These are phyloP conservation scores for Kitagawia praeruptora DNA, from an alignment of 129 eudicot species.

Conservation along the genomic window DNA sequence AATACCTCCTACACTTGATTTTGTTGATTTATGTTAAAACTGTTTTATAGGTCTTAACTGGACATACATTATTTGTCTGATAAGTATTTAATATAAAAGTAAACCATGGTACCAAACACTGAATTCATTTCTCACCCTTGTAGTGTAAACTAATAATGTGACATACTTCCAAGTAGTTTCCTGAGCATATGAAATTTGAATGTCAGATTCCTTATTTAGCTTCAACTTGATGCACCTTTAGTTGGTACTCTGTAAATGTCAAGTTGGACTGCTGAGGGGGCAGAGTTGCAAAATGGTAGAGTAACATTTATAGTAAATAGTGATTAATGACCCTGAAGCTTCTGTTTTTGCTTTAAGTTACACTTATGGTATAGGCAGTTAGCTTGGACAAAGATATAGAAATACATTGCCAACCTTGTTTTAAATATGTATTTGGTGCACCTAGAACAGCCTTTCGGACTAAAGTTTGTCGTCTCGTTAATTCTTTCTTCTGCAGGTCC, in stretches of 20 bases:
- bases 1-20: no score
- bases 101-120: not conserved
- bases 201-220: not conserved
- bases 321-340: not conserved
- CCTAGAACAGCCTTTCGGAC: not conserved
- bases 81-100: not conserved
- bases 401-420: constrained; percentile 4
- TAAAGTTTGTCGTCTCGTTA: constrained; percentile 12
- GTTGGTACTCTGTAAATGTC: not conserved
- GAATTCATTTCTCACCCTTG: not conserved
- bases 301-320: not conserved
- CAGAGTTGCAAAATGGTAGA: not conserved
- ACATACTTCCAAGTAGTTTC: not conserved
- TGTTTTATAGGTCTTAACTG: no score
- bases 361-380: not conserved
- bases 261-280: not conserved
- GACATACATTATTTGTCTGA: not conserved
- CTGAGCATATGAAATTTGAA: not conserved
- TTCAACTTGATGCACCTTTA: not conserved
- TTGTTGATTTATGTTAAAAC: no score
- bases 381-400: not conserved
- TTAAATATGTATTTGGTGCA: not conserved
- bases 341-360: not conserved
- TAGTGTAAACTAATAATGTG: not conserved
- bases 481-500: constrained; percentile 45